phyloP scores from a whole-genome alignment of 1,139 yeast species.

The Blastobotrys indianensis region DNA sequence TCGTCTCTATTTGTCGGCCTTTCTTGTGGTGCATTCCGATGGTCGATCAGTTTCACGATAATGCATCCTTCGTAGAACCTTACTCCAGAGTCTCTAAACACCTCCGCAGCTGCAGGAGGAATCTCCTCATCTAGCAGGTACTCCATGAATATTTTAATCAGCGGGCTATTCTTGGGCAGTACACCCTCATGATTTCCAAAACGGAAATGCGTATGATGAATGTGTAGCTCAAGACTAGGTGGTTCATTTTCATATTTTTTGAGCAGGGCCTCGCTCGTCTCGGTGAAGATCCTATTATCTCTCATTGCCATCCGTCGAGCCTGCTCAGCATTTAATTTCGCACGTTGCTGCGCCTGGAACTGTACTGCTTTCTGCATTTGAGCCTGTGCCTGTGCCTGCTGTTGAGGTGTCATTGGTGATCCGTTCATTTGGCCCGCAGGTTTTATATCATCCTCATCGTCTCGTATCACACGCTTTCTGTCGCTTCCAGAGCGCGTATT shows the following conservation, averaged over 20 bases:
- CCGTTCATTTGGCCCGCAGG: not conserved
- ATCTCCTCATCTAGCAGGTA: slow-evolving; percentile 76
- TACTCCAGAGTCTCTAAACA: slow-evolving; percentile 77
- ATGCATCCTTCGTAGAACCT: slow-evolving; percentile 85
- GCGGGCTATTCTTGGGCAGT: slow-evolving; percentile 75
- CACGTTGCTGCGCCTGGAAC: slow-evolving; percentile 4
- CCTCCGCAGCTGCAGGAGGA: slow-evolving; percentile 85
- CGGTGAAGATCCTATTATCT: slow-evolving; percentile 38
- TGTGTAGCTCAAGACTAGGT: slow-evolving; percentile 81
- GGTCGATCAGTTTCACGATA: slow-evolving; percentile 78
- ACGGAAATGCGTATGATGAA: slow-evolving; percentile 82
- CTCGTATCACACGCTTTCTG: slow-evolving; percentile 28
- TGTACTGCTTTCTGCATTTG: slow-evolving; percentile 1
- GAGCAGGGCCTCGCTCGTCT: slow-evolving; percentile 68
- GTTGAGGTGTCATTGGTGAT: not conserved
- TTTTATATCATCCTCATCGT: slow-evolving; percentile 25
- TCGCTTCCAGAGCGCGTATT: slow-evolving; percentile 21
- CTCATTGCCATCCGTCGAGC: slow-evolving; percentile 5
- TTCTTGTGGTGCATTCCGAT: slow-evolving; percentile 36
- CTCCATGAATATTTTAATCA: slow-evolving; percentile 64
- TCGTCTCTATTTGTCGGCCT: slow-evolving; percentile 1
- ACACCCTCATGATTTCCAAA: slow-evolving; percentile 74
- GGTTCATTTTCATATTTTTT: slow-evolving; percentile 72
- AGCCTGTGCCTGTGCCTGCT: slow-evolving; percentile 4
- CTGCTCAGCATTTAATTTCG: not conserved